phyloP scores from a whole-genome alignment of 2,329 filamentous ascomycete species.

The Thelonectria blattea region DNA sequence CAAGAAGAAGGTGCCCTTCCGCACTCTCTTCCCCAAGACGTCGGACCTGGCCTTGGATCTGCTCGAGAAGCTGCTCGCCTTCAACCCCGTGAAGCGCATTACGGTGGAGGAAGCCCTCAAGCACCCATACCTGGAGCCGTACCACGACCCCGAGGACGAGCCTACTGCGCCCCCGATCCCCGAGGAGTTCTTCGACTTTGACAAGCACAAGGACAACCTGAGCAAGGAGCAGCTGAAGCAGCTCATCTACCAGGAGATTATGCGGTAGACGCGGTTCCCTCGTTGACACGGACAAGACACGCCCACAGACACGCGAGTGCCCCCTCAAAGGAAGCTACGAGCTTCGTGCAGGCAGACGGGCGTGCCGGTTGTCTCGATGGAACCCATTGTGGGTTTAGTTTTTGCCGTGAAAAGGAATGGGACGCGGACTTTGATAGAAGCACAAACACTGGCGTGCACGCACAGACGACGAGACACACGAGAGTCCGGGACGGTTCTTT shows the following conservation, averaged over 20 bases:
- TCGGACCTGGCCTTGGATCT: constrained; percentile 94
- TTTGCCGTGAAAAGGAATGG: constrained; percentile 15
- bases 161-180: constrained; percentile 95
- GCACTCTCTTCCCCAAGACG: constrained; percentile 97
- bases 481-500: constrained; percentile 14
- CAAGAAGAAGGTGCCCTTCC: constrained; percentile 99
- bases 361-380: constrained; percentile 14
- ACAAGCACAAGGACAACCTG: constrained; percentile 98
- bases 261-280: constrained; percentile 52
- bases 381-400: constrained; percentile 19
- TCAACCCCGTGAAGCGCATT: constrained; percentile 98
- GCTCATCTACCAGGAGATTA: constrained; percentile 98
- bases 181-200: constrained; percentile 99
- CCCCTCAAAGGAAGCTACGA: not conserved
- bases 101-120: constrained; percentile 96
- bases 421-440: constrained; percentile 29
- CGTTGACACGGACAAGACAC: not conserved
- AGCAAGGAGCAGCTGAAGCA: constrained; percentile 98
- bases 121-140: constrained; percentile 97
- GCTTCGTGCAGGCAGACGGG: not conserved
- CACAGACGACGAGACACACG: constrained; percentile 19
- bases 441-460: constrained; percentile 22
- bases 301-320: not conserved
- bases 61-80: constrained; percentile 92
- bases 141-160: constrained; percentile 98